A percentile compares a stretch with the other conserved stretches of the same genome.
These are phyloP conservation scores for Cyberlindnera maclurae DNA, from an alignment of 805 yeast species.

Conservation along the genomic window DNA sequence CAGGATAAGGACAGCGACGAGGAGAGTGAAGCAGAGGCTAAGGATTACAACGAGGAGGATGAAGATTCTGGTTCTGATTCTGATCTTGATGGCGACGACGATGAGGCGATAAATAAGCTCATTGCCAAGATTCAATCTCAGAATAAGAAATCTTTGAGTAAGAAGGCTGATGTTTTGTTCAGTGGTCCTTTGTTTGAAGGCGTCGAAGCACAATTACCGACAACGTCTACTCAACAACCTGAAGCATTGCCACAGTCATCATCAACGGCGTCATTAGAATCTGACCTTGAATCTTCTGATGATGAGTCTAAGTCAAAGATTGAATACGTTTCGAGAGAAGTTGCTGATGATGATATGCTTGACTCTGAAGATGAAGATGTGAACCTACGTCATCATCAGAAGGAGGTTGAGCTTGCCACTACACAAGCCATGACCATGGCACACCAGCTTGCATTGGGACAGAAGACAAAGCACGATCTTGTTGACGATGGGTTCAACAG, in stretches of 20 bases:
- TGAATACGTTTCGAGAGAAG: conserved; percentile 40
- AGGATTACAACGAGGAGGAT: conserved; percentile 36
- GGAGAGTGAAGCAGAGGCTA: conserved; percentile 27
- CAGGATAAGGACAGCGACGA: conserved; percentile 37
- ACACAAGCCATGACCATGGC: conserved; percentile 98
- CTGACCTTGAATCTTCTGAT: conserved; percentile 15
- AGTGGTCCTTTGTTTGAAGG: conserved; percentile 47
- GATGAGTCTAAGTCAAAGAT: conserved; percentile 29
- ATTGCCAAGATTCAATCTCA: conserved; percentile 51
- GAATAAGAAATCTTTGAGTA: conserved; percentile 30
- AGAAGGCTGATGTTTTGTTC: conserved; percentile 39
- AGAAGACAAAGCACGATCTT: conserved; percentile 74
- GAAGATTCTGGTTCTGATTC: conserved; percentile 23
- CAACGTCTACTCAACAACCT: conserved; percentile 5
- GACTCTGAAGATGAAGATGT: conserved; percentile 48
- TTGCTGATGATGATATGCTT: conserved; percentile 28
- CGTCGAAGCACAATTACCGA: conserved; percentile 31
- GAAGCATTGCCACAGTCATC: conserved; percentile 11
- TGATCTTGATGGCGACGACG: conserved; percentile 55
- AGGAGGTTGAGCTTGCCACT: conserved; percentile 77
- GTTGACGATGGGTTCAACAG: conserved; percentile 91
- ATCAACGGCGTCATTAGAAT: conserved; percentile 20
- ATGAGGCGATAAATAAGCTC: conserved; percentile 55
- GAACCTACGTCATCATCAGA: conserved; percentile 42
- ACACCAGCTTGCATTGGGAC: conserved; percentile 89